Evolutionary conservation across 2,329 filamentous ascomycete species (phyloP), one percentile per base, ranked within the genome.

Genomic region (Mycosphaerella sp.): DNA sequence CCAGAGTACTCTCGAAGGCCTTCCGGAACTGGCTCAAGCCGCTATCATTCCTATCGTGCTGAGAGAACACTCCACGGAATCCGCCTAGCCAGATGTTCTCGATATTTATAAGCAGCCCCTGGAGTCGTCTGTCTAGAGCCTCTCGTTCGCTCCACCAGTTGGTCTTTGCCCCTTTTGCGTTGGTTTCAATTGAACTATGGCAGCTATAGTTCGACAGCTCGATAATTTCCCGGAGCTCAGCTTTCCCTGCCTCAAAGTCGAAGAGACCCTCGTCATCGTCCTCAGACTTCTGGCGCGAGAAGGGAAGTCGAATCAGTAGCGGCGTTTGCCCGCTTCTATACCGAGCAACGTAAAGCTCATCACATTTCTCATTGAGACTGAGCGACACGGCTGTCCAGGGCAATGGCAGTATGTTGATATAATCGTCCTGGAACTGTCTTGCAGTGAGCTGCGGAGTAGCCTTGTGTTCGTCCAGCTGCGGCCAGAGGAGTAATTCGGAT

Each of bases 21-120:
- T 81, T 83, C 34, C 89, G 83, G 67, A 98, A 97, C 31, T 81
- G 81, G 4, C 81, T 80, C 32, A 97, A 73, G 9, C 88, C 74
- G 26, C 84, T 78, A 1, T 80, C 74, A 17, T 85, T 78, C 38
- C 79, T 78, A 46, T 76, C 71, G 50, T 87, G 81, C 51, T 88
- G 86, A 1, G 89, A 91, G 66, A 98, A 92, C n/a, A 98, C 85
- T 12, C 92, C 91, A 54, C 84, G 86, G 78, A 98, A 98, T 0
- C 93, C 93, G 46, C 92, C 91, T 4, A 98, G 81, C 93, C 93
- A 98, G 21, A 93, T 84, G 57, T 87, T 86, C 70, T 98, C 92
- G 39, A 98, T 86, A 56, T 89, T 95, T 51, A 84, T 78, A 1
- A 98, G 77, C 8, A 98, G 79, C 48, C 87, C 84, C 58, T 82